Conservation (phyloP, 2,329 filamentous ascomycete genomes). For the Colletotrichum graminicola region DNA sequence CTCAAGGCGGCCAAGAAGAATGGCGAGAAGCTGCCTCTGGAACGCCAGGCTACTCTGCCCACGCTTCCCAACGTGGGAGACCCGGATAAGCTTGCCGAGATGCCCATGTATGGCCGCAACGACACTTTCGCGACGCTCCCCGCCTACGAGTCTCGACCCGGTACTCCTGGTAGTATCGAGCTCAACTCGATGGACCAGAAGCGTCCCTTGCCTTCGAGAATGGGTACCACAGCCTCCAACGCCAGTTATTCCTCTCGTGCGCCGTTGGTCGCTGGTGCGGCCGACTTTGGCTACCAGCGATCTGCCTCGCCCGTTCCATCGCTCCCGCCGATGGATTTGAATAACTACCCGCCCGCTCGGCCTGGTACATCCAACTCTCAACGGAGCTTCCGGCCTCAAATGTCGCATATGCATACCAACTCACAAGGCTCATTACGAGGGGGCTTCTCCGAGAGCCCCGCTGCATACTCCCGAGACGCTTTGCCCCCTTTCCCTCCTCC, state of each 20-base stretch:
- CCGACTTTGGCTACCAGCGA: conserved; percentile 68
- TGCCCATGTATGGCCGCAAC: conserved; percentile 70
- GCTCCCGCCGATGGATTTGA: conserved; percentile 50
- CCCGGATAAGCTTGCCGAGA: conserved; percentile 66
- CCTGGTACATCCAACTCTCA: conserved; percentile 54
- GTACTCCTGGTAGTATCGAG: conserved; percentile 65
- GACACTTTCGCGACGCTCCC: conserved; percentile 74
- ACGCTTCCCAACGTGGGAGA: conserved; percentile 63
- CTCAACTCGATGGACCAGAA: conserved; percentile 66
- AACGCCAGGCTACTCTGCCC: conserved; percentile 77
- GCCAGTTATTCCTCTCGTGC: conserved; percentile 74
- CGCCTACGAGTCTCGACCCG: conserved; percentile 70
- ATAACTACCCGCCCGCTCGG: conserved; percentile 49
- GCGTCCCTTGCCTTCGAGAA: conserved; percentile 60
- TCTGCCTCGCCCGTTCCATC: conserved; percentile 54
- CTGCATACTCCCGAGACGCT: conserved; percentile 46
- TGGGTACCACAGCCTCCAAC: conserved; percentile 67
- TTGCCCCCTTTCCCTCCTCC: conserved; percentile 51
- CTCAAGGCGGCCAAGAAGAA: conserved; percentile 65
- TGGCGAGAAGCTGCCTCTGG: conserved; percentile 61
- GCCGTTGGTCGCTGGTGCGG: conserved; percentile 70
- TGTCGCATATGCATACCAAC: conserved; percentile 45
- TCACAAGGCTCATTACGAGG: conserved; percentile 34
- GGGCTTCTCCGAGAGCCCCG: conserved; percentile 49
- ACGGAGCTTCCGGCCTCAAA: conserved; percentile 48